phyloP scores from a whole-genome alignment of 2,329 filamentous ascomycete genomes.

The Harringtonia aguacate region DNA sequence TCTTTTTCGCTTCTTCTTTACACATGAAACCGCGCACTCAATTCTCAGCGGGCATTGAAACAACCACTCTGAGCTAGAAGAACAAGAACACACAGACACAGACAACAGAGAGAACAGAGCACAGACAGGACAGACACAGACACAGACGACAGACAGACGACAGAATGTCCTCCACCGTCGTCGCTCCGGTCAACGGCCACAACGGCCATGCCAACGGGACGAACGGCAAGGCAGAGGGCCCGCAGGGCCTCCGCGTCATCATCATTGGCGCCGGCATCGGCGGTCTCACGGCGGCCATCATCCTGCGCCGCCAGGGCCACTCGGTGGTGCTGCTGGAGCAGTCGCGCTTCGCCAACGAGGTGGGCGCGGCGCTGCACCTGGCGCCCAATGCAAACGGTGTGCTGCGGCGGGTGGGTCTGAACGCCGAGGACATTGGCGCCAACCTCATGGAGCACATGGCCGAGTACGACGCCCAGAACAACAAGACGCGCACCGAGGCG shows the following conservation, averaged over 20 bases:
- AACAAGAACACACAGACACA: too few relatives aligned
- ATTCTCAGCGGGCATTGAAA: too few relatives aligned
- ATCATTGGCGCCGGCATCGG: slow-evolving; percentile 31
- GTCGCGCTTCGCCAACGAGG: slow-evolving; percentile 42
- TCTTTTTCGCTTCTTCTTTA: too few relatives aligned
- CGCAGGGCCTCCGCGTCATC: slow-evolving; percentile 2
- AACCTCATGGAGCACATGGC: slow-evolving; percentile 13
- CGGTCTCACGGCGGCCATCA: slow-evolving; percentile 40
- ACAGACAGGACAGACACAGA: not conserved
- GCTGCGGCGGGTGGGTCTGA: slow-evolving; percentile 29
- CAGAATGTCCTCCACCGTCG: too few relatives aligned
- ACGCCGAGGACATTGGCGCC: slow-evolving; percentile 26
- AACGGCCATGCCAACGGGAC: not conserved
- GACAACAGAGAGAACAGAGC: too few relatives aligned
- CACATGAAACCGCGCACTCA: too few relatives aligned
- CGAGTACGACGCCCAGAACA: slow-evolving; percentile 3
- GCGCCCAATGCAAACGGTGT: slow-evolving; percentile 50
- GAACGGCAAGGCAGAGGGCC: not conserved
- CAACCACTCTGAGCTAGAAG: too few relatives aligned
- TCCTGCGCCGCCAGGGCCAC: slow-evolving; percentile 40
- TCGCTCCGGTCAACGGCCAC: not conserved
- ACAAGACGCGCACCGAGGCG: slow-evolving; percentile 15
- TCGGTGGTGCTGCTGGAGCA: slow-evolving; percentile 36
- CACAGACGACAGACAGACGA: not conserved
- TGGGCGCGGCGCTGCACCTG: slow-evolving; percentile 43